Base-by-base conservation (phyloP, 441 rosid species). In the Arabidopsis lyrata region DNA sequence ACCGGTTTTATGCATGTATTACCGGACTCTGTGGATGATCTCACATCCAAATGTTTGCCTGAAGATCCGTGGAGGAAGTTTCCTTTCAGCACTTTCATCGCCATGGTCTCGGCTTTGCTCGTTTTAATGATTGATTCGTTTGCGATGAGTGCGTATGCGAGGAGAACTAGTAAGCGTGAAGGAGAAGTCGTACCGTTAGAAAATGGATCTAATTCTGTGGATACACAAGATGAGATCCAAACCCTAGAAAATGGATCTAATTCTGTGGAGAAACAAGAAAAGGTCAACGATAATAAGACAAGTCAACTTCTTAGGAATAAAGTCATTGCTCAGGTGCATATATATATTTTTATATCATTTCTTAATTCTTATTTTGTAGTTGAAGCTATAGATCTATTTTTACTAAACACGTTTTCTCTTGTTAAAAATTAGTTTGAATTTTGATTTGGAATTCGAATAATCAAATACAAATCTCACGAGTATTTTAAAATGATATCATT, bases 251-350 rank as follows among this genome's bases (percentile, higher is more conserved):
- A 48, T 60, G 59, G 22, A 5, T 66, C 48, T 34, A 34, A 1
- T 47, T 47, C 0, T 27, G 27, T 60, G 41, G 49, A 39, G 53
- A 52, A 39, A 60, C 39, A 49, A 22, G 59, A 34, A 4, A 36
- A 12, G 5, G 20, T 67, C 29, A n/a, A 22, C 24, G 50, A 53
- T 13, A 34, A 55, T 52, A 8, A 52, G 18, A 15, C 38, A 24
- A 41, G 35, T 50, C 45, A 64, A 12, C 67, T 78, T 59, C 20
- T 69, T 20, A 78, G 84, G 73, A 35, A 82, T 57, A 76, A 69
- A 14, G 83, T 84, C 44, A 81, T 80, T 14, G 83, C 87, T 61
- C 85, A 80, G 82, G 83, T 63, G 63, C 16, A 12, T 68, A 45
- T 9, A 16, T 12, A 44, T 22, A 10, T 16, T 63, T 32, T 3